Evolutionary conservation across 345 rosid genomes (phyloP).

Genomic region (Noccaea bulbosa): DNA sequence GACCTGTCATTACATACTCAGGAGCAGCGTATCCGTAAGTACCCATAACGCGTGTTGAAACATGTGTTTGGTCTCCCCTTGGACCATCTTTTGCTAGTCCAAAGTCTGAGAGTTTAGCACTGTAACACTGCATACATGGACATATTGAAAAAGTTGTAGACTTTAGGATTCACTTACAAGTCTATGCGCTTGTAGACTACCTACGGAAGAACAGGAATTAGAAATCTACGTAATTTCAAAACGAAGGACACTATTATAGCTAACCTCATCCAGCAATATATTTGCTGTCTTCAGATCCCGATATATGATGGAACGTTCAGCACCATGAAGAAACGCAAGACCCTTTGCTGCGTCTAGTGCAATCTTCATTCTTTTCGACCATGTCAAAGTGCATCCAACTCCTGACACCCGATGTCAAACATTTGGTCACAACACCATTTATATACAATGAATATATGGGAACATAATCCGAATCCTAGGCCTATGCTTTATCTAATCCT

Average conservation of each 20-base stretch:
- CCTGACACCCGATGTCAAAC: conserved; percentile 48
- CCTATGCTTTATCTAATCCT: conserved; percentile 1
- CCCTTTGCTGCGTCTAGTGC: conserved; percentile 94
- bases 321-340: conserved; percentile 94
- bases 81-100: conserved; percentile 99
- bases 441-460: background rate
- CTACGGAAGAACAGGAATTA: conserved; percentile 1
- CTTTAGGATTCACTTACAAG: background rate
- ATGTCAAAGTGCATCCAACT: conserved; percentile 84
- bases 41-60: conserved; percentile 98
- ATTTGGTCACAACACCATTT: conserved; percentile 9
- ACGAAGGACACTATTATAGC: conserved; percentile 27
- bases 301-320: conserved; percentile 86
- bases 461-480: background rate
- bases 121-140: conserved; percentile 61
- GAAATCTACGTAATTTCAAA: conserved; percentile 11
- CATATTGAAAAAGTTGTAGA: background rate
- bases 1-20: conserved; percentile 95
- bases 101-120: conserved; percentile 93
- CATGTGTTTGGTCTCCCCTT: conserved; percentile 98
- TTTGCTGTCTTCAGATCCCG: conserved; percentile 98
- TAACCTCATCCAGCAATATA: conserved; percentile 82
- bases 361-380: conserved; percentile 94
- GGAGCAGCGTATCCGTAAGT: conserved; percentile 99
- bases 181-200: background rate